Evolutionary conservation across 2,329 filamentous ascomycete species (phyloP).

Genomic region (Microdochium nivale): DNA sequence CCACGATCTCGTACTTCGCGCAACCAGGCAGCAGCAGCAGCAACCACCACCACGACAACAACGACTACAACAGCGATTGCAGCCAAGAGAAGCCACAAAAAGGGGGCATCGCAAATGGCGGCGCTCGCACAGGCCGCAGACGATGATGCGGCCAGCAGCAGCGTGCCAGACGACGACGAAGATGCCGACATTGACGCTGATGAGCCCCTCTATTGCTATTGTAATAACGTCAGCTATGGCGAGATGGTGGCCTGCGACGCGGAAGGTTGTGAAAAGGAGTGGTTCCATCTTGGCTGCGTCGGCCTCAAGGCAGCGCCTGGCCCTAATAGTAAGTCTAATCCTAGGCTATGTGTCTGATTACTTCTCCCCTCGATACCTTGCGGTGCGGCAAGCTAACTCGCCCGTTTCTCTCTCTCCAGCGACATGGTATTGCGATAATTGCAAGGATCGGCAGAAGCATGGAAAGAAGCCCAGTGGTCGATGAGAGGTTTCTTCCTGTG

Average conservation of each 20-base stretch:
- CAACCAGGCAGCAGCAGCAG: slow-evolving; percentile 23
- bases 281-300: slow-evolving; percentile 79
- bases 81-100: slow-evolving; percentile 52
- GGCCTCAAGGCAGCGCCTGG: slow-evolving; percentile 72
- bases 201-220: slow-evolving; percentile 72
- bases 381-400: background rate
- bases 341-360: background rate
- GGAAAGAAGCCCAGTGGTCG: slow-evolving; percentile 43
- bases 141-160: slow-evolving; percentile 35
- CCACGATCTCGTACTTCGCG: slow-evolving; percentile 43
- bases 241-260: slow-evolving; percentile 80
- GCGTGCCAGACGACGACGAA: slow-evolving; percentile 38
- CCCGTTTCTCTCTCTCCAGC: slow-evolving; percentile 30
- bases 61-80: slow-evolving; percentile 18
- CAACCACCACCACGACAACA: slow-evolving; percentile 5
- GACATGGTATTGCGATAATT: slow-evolving; percentile 78
- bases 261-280: slow-evolving; percentile 63
- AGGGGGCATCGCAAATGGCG: slow-evolving; percentile 34
- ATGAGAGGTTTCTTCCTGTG: too few relatives aligned
- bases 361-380: background rate
- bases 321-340: slow-evolving; percentile 55
- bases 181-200: slow-evolving; percentile 54
- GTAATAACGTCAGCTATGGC: slow-evolving; percentile 71
- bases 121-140: slow-evolving; percentile 30
- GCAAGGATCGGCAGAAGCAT: slow-evolving; percentile 56